Evolutionary conservation across 108 stramenopile genomes (phyloP), one percentile per base, ranked within the genome.

Genomic region (Pseudonitzschia multistriata): DNA sequence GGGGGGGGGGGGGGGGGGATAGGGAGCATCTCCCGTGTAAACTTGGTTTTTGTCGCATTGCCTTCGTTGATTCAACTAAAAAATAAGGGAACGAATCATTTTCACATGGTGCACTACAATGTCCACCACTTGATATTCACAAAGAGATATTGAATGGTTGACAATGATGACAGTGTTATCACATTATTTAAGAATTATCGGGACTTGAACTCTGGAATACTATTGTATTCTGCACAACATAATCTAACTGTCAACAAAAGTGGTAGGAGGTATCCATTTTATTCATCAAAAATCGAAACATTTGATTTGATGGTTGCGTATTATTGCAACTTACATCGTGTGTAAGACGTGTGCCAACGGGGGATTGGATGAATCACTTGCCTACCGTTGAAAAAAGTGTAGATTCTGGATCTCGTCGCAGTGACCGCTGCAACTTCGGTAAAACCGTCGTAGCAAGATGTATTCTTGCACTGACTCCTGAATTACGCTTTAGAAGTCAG

Each of bases 401-500:
- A 59, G 31, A 33, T 59, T 22, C 25, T 52, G 50, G 22, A 22
- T 52, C 22, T 59, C 33, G 57, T 21, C 15, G 31, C 57, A 59
- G 33, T 30, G 22, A 55, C 27, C 31, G 35, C n/a, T 59, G 57
- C 25, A 59, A 59, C 31, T 30, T 19, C 13, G 57, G 57, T 35
- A 7, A 59, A 35, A 59, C 57, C 34, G 35, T 29, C 19, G 57
- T 59, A 59, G 57, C 57, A 36, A 0, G 57, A 59, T 59, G 54
- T 4, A 5, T 55, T 55, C 54, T 55, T 45, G 5, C 17, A 45
- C 42, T 45, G n/a, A 45, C 2, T 45, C 7, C 17, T 45, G 42
- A 10, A 8, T 45, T 3, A 10, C 3, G 31, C n/a, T 33, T 15
- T 59, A 64, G 36, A 64, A 64, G 63, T 64, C 63, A 3, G 63